Base-by-base conservation (phyloP, 192 early-diverging fungal species). In the Chytriomyces sp. region DNA sequence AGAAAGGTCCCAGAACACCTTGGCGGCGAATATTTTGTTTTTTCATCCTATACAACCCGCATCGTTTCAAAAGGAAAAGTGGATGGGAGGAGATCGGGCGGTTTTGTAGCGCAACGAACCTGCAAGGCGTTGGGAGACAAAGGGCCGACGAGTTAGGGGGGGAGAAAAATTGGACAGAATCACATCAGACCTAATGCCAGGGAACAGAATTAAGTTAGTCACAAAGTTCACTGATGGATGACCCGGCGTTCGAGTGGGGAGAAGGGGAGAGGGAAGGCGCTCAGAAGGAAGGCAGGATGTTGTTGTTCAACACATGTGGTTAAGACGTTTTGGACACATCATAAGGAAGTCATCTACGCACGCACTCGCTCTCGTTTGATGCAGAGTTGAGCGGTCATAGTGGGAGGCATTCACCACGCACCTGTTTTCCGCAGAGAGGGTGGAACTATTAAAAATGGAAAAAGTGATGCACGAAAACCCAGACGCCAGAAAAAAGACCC, bases 281-380 rank as follows among this genome's bases (percentile, higher is more conserved):
- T 61, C 59, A 61, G 59, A 34, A 61, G 59, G 59, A 61, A 61
- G 59, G 59, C 59, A 61, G 54, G 59, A 61, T 61, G 59, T 61
- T 61, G 33, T 61, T 61, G 36, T 36, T 61, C 59, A 30, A 61
- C 59, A 61, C 33, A 61, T 31, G 12, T 14, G 56, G 25, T 61
- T 61, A 61, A 61, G 59, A 61, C 59, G 59, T 61, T 61, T 61
- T 30, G 59, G 32, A 37, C 59, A 61, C 59, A 61, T 61, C 59
- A 19, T 58, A 30, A 58, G 14, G 56, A 32, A 28, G 31, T 58
- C 56, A 58, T 58, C 56, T 58, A 30, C 28, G 56, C 56, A 58
- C 44, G 56, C 31, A 14, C 2, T 17, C 56, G 56, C 14, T 17
- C 31, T 12, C 12, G 14, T 17, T 32, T 12, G 14, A 28, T 32